Evolutionary conservation across 2,329 filamentous ascomycete genomes (phyloP).

Genomic region (Microthyrium microscopicum): DNA sequence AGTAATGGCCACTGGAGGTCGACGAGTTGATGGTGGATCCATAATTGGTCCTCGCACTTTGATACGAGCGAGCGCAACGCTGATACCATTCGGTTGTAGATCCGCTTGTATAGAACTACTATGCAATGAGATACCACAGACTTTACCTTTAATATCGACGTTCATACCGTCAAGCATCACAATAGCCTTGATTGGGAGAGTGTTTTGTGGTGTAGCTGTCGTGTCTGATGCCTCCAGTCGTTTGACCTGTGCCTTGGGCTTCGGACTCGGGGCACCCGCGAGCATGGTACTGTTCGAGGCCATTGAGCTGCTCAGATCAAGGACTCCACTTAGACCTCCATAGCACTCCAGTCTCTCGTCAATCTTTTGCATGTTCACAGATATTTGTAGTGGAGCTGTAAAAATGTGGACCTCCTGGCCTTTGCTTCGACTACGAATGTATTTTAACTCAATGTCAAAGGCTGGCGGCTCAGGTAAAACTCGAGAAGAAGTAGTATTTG

Average conservation of each 20-base stretch:
- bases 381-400: conserved; percentile 60
- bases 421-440: conserved; percentile 16
- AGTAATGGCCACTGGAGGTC: conserved; percentile 55
- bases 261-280: conserved; percentile 15
- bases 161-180: conserved; percentile 58
- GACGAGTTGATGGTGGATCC: no score
- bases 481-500: no score
- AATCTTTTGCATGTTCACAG: conserved; percentile 60
- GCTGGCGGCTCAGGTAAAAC: no score
- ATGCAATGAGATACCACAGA: conserved; percentile 56
- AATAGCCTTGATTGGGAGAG: conserved; percentile 46
- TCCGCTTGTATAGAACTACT: conserved; percentile 72
- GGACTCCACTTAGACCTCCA: conserved; percentile 76
- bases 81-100: conserved; percentile 54
- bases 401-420: conserved; percentile 35
- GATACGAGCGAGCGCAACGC: conserved; percentile 59
- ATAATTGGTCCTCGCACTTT: conserved; percentile 48
- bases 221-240: conserved; percentile 34
- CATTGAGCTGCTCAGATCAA: conserved; percentile 77
- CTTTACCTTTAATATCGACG: conserved; percentile 61
- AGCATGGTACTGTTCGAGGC: conserved; percentile 48
- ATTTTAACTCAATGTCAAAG: conserved; percentile 15
- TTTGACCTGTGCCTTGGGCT: conserved; percentile 30
- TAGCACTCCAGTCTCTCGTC: conserved; percentile 82
- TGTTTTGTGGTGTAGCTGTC: conserved; percentile 6